These are phyloP conservation scores for Leccinum variicolor DNA, from an alignment of 768 basidiomycete genomes.

Conservation along the genomic window DNA sequence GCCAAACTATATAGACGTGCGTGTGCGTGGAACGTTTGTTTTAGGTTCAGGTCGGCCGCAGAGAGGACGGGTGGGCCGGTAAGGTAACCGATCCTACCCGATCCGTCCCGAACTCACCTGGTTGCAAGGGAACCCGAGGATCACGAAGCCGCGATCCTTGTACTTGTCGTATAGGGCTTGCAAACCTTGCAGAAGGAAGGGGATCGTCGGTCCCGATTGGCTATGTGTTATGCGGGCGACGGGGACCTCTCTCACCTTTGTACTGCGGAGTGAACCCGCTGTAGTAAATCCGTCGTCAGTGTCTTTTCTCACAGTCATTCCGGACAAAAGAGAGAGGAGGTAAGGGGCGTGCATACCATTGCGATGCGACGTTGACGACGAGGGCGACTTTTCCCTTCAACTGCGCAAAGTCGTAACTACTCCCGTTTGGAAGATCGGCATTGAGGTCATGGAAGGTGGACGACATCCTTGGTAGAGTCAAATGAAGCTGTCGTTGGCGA, in stretches of 20 bases:
- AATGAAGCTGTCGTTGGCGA: slow-evolving; percentile 10
- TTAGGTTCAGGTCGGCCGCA: neutral
- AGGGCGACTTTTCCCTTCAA: slow-evolving; percentile 77
- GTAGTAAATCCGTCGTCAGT: slow-evolving; percentile 1
- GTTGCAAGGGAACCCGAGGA: slow-evolving; percentile 92
- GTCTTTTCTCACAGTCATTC: neutral
- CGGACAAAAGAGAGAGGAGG: neutral
- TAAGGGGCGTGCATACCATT: slow-evolving; percentile 41
- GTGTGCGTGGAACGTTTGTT: neutral
- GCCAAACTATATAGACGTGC: slow-evolving; percentile 54
- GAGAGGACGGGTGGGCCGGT: too few species aligned
- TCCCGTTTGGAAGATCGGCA: slow-evolving; percentile 54
- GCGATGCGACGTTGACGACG: slow-evolving; percentile 74
- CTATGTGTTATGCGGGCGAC: neutral
- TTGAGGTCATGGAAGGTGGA: slow-evolving; percentile 64
- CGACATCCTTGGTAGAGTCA: slow-evolving; percentile 19
- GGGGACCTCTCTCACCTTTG: slow-evolving; percentile 42
- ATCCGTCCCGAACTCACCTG: slow-evolving; percentile 48
- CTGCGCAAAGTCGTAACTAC: slow-evolving; percentile 59
- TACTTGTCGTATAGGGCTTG: slow-evolving; percentile 80
- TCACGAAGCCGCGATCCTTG: slow-evolving; percentile 67
- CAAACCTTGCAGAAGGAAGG: slow-evolving; percentile 47
- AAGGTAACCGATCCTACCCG: neutral
- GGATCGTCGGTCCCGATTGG: neutral
- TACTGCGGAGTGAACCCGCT: slow-evolving; percentile 88